phyloP scores from a whole-genome alignment of 2,329 filamentous ascomycete species.

The Pseudogymnoascus sp. region DNA sequence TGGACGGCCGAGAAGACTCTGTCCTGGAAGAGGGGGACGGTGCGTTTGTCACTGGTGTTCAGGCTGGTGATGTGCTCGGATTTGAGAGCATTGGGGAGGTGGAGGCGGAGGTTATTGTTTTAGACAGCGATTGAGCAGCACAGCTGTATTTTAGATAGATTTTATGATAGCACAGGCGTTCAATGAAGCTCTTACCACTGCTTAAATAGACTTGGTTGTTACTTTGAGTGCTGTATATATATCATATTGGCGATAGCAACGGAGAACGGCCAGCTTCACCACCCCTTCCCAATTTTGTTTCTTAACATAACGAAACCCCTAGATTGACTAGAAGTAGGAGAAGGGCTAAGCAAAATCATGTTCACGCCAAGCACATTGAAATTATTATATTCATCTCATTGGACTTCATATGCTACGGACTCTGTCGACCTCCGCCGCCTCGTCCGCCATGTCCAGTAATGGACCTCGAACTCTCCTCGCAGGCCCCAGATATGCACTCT shows the following conservation, averaged over 20 bases:
- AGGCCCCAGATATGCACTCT: constrained; percentile 3
- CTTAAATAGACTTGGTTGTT: neutral
- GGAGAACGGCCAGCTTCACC: neutral
- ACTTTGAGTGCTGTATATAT: neutral
- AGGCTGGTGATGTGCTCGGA: constrained; percentile 54
- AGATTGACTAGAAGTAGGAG: neutral
- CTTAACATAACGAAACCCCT: neutral
- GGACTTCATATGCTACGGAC: constrained; percentile 7
- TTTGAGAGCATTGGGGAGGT: constrained; percentile 62
- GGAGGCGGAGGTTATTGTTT: constrained; percentile 62
- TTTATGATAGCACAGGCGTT: neutral
- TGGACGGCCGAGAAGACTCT: constrained; percentile 59
- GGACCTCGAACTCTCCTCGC: neutral
- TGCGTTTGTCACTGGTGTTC: constrained; percentile 62
- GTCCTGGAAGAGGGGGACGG: constrained; percentile 72
- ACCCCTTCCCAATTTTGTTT: neutral
- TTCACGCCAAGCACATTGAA: neutral
- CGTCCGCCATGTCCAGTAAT: neutral
- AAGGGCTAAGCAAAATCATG: neutral
- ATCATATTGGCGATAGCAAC: neutral
- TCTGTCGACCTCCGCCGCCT: neutral
- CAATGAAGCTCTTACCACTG: neutral
- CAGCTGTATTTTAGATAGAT: neutral
- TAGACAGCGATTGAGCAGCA: constrained; percentile 37
- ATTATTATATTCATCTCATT: constrained; percentile 7